Evolutionary conservation across 2,329 filamentous ascomycete species (phyloP), one percentile per base, ranked within the genome.

Genomic region (Tolypocladium sp.): DNA sequence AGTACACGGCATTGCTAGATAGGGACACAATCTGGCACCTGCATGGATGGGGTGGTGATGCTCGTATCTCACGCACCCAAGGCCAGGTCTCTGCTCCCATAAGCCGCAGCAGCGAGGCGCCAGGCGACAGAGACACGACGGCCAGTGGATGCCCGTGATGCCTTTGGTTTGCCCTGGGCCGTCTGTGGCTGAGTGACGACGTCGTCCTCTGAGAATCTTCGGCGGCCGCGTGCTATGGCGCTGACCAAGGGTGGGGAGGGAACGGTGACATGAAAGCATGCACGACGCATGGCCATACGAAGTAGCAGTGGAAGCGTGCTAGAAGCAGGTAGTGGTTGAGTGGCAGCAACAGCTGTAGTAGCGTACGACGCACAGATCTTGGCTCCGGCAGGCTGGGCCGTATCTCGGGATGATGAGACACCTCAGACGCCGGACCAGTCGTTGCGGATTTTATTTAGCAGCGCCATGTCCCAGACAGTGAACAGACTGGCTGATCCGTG

Each of bases 331-430:
- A 15, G 10, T 20, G 9, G 3, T 25, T 10, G 20, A 44, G 20
- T 25, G 1, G 41, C 20, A 27, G 12, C 22, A 25, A 20, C 20
- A 44, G 41, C 27, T 17, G 20, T 13, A 7, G 27, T 30, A 27
- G 44, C 25, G 46, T 12, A 27, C 27, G 12, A 30, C 27, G 46
- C 46, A 27, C 46, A 51, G 22, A 27, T 22, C 25, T 46, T 55
- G 15, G 22, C 49, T 55, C 57, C 52, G 49, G 49, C 49, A 37
- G 49, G 12, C 49, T 53, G 49, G 49, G 49, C 49, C 30, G 30
- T 20, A 35, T 53, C 30, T 53, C 49, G 49, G 55, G 58, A 57
- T 59, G 44, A 57, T 58, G 56, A 60, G 56, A 58, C 58, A 56
- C 58, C 58, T 58, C 56, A 58, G 58, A 41, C 55, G 41, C 56